Base-by-base conservation (phyloP, 257 asterid species). In the Plantago major region DNA sequence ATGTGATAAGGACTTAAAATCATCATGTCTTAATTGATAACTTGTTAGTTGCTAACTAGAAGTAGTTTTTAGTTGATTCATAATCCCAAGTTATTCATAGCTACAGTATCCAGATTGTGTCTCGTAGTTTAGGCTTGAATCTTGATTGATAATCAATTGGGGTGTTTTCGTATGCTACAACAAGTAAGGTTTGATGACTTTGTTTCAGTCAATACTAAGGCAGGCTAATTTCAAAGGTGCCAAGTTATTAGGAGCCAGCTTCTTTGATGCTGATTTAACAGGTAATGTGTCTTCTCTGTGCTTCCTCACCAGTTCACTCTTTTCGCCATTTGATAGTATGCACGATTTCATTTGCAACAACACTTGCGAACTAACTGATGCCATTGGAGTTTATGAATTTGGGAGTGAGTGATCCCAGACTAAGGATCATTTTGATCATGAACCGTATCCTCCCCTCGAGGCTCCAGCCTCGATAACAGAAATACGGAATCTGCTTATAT, bases 241-340 rank as follows among this genome's bases (percentile, higher is more conserved):
- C n/a, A 84, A 83, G 60, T 77, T 92, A 65, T 37, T 89, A 22
- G 99, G 97, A 57, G 96, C 97, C 70, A 92, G 99, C 85, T 92
- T 89, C 85, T 92, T 92, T 66, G 99, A 89, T 80, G 95, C 99
- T 47, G 99, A 92, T 86, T 78, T 92, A 71, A 92, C 99, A 70
- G 97, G 97, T 87, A 58, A 11, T 47, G 46, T 28, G 48, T 18
- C 11, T 2, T 6, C 10, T 8, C 33, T 42, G 12, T 67, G 47
- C 43, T 66, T 66, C 43, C n/a, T n/a, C n/a, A n/a, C n/a, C n/a
- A n/a, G n/a, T 70, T 48, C 19, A 51, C 50, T 56, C 33, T 28
- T 14, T 1, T 33, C 26, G 1, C 26, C 26, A 33, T 33, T n/a
- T 4, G 40, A 33, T 33, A 33, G 40, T 33, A 33, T 4, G 40